Conservation (phyloP, 768 basidiomycete species). For the Dictyophora rubrovolvata region DNA sequence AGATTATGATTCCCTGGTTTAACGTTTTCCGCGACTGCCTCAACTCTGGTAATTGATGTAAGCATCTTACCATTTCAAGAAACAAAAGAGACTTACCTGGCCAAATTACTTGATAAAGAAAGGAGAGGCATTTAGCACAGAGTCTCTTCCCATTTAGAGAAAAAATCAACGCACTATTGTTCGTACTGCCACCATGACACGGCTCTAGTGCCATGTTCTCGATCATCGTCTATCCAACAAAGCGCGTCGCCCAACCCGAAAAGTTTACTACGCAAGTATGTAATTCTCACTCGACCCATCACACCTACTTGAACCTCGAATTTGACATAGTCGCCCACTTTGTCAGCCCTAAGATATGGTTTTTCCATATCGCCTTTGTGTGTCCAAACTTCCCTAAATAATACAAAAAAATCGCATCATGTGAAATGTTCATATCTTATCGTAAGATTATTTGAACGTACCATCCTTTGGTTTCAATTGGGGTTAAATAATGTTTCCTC, state of each 20-base stretch:
- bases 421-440: not conserved
- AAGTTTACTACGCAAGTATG: constrained; percentile 4
- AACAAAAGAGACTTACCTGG: not conserved
- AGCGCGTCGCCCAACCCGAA: constrained; percentile 8
- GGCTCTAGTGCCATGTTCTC: not conserved
- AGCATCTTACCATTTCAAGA: not conserved
- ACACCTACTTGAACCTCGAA: constrained; percentile 6
- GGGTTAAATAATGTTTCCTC: constrained; percentile 6
- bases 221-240: constrained; percentile 11
- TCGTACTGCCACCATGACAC: constrained; percentile 5
- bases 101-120: not conserved
- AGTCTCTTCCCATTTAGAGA: not conserved
- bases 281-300: constrained; percentile 11
- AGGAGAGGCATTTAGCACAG: not conserved
- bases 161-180: not conserved
- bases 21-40: not conserved
- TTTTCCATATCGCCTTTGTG: constrained; percentile 4
- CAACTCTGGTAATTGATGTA: not conserved
- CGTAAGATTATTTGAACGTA: not conserved
- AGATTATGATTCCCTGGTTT: constrained; percentile 1
- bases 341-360: constrained; percentile 3
- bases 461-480: constrained; percentile 9
- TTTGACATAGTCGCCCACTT: constrained; percentile 1
- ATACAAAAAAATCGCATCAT: not conserved
- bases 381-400: constrained; percentile 1